phyloP scores from a whole-genome alignment of 169 alveolate genomes.

The Eimeria sp. region DNA sequence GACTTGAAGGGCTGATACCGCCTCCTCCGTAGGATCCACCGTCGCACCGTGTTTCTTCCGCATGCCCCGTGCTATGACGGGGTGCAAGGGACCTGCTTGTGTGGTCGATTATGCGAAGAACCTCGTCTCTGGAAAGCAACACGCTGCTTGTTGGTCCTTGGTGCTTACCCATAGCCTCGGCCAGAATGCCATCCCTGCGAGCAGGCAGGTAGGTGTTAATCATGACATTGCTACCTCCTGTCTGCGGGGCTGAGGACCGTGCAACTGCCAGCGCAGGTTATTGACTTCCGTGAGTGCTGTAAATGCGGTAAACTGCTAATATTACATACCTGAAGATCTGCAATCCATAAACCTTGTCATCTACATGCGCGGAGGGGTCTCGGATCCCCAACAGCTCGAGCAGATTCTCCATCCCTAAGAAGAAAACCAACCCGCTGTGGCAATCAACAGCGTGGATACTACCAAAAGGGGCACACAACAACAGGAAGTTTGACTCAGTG shows the following conservation, averaged over 20 bases:
- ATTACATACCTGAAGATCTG: slow-evolving; percentile 71
- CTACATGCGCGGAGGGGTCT: slow-evolving; percentile 59
- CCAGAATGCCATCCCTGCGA: slow-evolving; percentile 57
- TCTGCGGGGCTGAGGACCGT: neutral
- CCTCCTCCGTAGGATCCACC: neutral
- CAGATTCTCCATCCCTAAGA: slow-evolving; percentile 77
- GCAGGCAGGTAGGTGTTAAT: neutral
- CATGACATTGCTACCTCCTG: neutral
- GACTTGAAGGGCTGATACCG: slow-evolving; percentile 13
- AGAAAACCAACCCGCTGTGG: neutral
- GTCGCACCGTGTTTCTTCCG: slow-evolving; percentile 5
- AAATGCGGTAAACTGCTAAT: neutral
- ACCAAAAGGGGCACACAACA: neutral
- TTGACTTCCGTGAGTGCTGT: neutral
- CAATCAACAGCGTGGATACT: neutral
- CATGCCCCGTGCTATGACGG: neutral
- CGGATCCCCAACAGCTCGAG: slow-evolving; percentile 69
- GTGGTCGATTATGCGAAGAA: slow-evolving; percentile 43
- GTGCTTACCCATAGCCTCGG: slow-evolving; percentile 46
- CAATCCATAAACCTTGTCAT: slow-evolving; percentile 50
- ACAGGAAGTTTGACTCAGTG: neutral
- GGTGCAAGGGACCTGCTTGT: slow-evolving; percentile 37
- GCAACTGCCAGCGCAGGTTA: neutral
- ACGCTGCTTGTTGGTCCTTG: slow-evolving; percentile 71
- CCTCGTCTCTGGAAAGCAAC: slow-evolving; percentile 67